Evolutionary conservation across 768 basidiomycete genomes (phyloP), one percentile per base, ranked within the genome.

Genomic region (Termitomyces sp.): DNA sequence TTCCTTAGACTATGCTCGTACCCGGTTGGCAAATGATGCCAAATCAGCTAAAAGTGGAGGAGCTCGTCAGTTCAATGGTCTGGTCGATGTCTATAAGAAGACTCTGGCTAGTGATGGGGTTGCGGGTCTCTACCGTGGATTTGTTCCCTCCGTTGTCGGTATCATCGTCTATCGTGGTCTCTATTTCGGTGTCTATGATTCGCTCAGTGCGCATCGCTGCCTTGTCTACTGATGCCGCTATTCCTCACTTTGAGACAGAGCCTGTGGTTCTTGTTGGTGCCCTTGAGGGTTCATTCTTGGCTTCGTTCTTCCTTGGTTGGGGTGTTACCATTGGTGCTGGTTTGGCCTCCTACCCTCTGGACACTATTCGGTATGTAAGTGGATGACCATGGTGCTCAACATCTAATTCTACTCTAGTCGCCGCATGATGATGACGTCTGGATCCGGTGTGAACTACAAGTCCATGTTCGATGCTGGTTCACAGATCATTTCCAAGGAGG

Each of bases 381-480:
- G 12, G 12, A 49, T 37, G 18, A n/a, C 12, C 5, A 28, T 12
- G 6, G 1, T 37, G 7, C 37, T 9, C 12, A 24, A 44, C 54
- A 15, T 9, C 57, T 28, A 61, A 62, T 76, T 20, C 68, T 22
- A 69, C 66, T 10, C 70, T 66, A 95, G 96, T 88, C 94, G 97
- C 88, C 94, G 97, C 68, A 99, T 99, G 97, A 99, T 99, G 97
- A 98, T 98, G 96, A 98, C 96, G 31, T 98, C 96, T 28, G 97
- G 96, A 68, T 88, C 86, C 69, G 84, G 84, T 68, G 86, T 89
- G 60, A 94, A 98, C 87, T 98, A 98, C 88, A 96, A 95, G 83
- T 92, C 91, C 66, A 98, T 98, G 94, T 89, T 96, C 75, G 95
- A 98, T 70, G 95, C 95, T 71, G 93, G 86, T 61, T 83, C 89